These are phyloP conservation scores for Hypoxylon subgilvum DNA, from an alignment of 495 filamentous ascomycete species.

Conservation along the genomic window DNA sequence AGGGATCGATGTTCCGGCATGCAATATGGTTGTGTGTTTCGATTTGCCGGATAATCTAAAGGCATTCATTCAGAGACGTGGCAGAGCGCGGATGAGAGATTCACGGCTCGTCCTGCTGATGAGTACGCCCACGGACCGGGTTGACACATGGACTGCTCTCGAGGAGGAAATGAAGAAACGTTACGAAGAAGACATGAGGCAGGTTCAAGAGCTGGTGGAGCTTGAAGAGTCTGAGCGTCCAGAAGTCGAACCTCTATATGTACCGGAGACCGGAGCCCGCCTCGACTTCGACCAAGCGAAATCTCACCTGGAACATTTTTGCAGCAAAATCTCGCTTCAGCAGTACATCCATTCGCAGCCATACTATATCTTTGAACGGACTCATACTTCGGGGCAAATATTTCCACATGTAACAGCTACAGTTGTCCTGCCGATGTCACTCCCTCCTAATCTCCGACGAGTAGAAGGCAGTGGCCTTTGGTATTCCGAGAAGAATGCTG, in stretches of 20 bases:
- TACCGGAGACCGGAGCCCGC: slow-evolving; percentile 65
- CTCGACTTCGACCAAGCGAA: slow-evolving; percentile 75
- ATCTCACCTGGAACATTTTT: slow-evolving; percentile 84
- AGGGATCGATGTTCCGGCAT: slow-evolving; percentile 86
- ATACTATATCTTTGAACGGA: slow-evolving; percentile 52
- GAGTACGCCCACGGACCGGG: slow-evolving; percentile 33
- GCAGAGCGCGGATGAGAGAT: slow-evolving; percentile 73
- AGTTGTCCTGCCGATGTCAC: slow-evolving; percentile 74
- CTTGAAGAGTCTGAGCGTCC: slow-evolving; percentile 61
- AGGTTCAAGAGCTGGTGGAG: slow-evolving; percentile 51
- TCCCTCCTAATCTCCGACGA: slow-evolving; percentile 67
- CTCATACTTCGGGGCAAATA: not conserved
- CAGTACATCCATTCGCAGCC: slow-evolving; percentile 60
- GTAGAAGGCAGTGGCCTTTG: slow-evolving; percentile 61
- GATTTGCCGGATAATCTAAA: slow-evolving; percentile 77
- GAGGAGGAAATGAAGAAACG: slow-evolving; percentile 75
- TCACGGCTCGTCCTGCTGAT: slow-evolving; percentile 76
- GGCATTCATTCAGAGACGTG: slow-evolving; percentile 87
- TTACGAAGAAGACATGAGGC: slow-evolving; percentile 73
- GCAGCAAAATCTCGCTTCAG: slow-evolving; percentile 62
- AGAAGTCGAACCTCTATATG: slow-evolving; percentile 50
- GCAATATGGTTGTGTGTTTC: slow-evolving; percentile 87
- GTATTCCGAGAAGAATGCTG: slow-evolving; percentile 75
- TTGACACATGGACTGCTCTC: slow-evolving; percentile 63
- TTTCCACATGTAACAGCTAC: slow-evolving; percentile 53